phyloP scores from a whole-genome alignment of 495 filamentous ascomycete genomes.

The Bacidia gigantensis region DNA sequence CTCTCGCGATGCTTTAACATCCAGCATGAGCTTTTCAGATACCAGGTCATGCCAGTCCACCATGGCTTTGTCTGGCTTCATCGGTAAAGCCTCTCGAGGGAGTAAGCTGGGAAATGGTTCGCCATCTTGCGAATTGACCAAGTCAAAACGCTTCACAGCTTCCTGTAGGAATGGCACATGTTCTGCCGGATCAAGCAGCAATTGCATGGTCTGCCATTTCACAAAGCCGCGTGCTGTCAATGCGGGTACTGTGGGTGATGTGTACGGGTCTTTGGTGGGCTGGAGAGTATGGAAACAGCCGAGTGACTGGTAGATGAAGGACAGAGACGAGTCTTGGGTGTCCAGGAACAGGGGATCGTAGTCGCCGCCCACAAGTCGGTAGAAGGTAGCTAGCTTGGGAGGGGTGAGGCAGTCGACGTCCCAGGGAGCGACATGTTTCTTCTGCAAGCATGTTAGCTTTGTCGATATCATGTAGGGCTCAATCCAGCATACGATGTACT shows the following conservation, averaged over 20 bases:
- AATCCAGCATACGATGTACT: constrained; percentile 56
- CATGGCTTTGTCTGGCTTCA: constrained; percentile 60
- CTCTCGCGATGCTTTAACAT: constrained; percentile 8
- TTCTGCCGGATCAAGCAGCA: constrained; percentile 75
- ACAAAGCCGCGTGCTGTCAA: constrained; percentile 75
- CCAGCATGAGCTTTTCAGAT: constrained; percentile 33
- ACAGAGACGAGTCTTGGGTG: constrained; percentile 58
- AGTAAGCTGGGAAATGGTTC: constrained; percentile 62
- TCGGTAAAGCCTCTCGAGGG: constrained; percentile 63
- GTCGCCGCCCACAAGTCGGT: constrained; percentile 75
- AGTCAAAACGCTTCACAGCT: constrained; percentile 61
- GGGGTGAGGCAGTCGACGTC: constrained; percentile 57
- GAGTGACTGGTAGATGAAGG: constrained; percentile 81
- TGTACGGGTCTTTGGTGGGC: constrained; percentile 55
- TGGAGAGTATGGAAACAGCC: constrained; percentile 76
- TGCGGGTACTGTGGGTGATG: constrained; percentile 63
- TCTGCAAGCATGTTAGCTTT: constrained; percentile 25
- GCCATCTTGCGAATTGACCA: constrained; percentile 58
- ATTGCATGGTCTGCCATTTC: constrained; percentile 86
- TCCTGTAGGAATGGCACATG: constrained; percentile 74
- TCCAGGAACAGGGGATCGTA: constrained; percentile 79
- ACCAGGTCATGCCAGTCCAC: constrained; percentile 72
- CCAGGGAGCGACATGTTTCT: constrained; percentile 49
- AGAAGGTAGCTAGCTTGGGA: constrained; percentile 74
- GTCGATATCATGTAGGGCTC: neutral